Evolutionary conservation across 1,284 basidiomycete species (phyloP), one percentile per base, ranked within the genome.

Genomic region (Puccinia polysora): DNA sequence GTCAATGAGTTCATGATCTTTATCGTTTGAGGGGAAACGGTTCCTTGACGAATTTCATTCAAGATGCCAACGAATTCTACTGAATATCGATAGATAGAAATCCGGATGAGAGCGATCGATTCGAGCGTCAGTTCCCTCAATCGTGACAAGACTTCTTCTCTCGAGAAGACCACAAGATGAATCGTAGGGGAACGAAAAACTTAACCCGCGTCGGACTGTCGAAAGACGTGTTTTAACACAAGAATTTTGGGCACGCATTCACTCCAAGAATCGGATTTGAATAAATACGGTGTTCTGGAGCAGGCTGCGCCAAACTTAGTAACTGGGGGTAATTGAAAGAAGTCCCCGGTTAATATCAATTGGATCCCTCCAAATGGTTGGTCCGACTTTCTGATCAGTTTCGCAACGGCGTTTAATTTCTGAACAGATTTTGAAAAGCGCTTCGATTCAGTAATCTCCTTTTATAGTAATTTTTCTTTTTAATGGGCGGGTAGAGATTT

Each of bases 261-360:
- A n/a, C 82, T 81, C 96, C 96, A 99, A 25, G 84, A 84, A 36
- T 85, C 81, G 5, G 92, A 91, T 77, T 99, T 92, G 78, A 99
- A 98, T 2, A 89, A 89, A 79, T 96, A 97, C 5, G 36, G 50
- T 30, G 56, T 7, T 7, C 60, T 25, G 2, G 7, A 15, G n/a
- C 32, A 6, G 74, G 79, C 83, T 7, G 82, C 73, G 0, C 78
- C 79, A 4, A 81, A 78, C 74, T 81, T 81, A 72, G 80, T 77
- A 5, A 99, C 92, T 0, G 96, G 95, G 0, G 96, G 96, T 5
- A 99, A 83, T 80, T 99, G 94, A 81, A 91, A 96, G 81, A 97
- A 98, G 79, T 98, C 94, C 25, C 94, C 94, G 0, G 91, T 94
- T 14, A 96, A 84, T 74, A 94, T 86, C 73, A 99, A 82, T 87